phyloP scores from a whole-genome alignment of 768 basidiomycete genomes.

The Mycena olivaceomarginata region DNA sequence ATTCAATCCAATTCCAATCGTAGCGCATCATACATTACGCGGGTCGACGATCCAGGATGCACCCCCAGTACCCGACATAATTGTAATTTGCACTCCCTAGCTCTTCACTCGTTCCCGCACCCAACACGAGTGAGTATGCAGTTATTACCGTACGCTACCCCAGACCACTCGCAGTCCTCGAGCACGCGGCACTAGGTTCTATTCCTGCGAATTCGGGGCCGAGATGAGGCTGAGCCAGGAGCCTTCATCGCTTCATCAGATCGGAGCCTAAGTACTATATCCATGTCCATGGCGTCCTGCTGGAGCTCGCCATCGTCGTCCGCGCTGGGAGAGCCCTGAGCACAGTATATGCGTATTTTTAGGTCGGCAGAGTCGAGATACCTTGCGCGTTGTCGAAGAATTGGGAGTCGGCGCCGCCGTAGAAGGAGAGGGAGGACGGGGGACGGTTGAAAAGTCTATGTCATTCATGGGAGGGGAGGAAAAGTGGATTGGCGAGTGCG shows the following conservation, averaged over 20 bases:
- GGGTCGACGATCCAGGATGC: slow-evolving; percentile 19
- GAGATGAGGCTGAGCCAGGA: slow-evolving; percentile 51
- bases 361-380: slow-evolving; percentile 29
- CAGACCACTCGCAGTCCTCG: too few species aligned
- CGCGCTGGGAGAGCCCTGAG: slow-evolving; percentile 3
- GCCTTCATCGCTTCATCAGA: slow-evolving; percentile 39
- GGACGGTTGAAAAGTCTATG: slow-evolving; percentile 46
- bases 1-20: slow-evolving; percentile 32
- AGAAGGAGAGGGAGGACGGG: slow-evolving; percentile 48
- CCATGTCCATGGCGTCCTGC: slow-evolving; percentile 38
- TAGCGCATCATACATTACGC: slow-evolving; percentile 34
- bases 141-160: too few species aligned
- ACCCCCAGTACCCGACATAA: slow-evolving; percentile 12
- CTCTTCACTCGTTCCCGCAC: too few species aligned
- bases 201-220: slow-evolving; percentile 46
- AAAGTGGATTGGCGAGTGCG: slow-evolving; percentile 36
- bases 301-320: slow-evolving; percentile 34
- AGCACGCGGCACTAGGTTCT: slow-evolving; percentile 12
- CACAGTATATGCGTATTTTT: slow-evolving; percentile 22
- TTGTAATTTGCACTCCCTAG: too few species aligned
- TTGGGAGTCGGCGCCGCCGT: slow-evolving; percentile 40
- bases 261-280: not conserved
- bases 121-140: too few species aligned
- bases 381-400: slow-evolving; percentile 43
- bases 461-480: slow-evolving; percentile 35